phyloP scores from a whole-genome alignment of 2,329 filamentous ascomycete genomes.

The Monosporascus sp. region DNA sequence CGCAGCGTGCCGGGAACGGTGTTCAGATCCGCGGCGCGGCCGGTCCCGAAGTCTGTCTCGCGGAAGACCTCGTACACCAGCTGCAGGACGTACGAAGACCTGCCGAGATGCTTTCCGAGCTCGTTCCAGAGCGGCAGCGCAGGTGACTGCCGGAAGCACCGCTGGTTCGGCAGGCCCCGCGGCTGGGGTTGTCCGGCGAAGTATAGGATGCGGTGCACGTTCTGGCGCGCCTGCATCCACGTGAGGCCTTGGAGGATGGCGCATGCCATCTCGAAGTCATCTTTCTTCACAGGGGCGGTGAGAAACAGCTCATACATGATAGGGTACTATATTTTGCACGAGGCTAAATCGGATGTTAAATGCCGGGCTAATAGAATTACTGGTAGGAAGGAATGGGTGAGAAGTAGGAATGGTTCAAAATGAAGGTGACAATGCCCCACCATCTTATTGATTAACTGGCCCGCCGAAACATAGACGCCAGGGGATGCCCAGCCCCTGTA shows the following conservation, averaged over 20 bases:
- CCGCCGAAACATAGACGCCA: too few species aligned
- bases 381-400: too few species aligned
- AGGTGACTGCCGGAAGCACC: conserved; percentile 8
- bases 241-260: conserved; percentile 53
- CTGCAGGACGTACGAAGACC: conserved; percentile 54
- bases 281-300: conserved; percentile 45
- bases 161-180: conserved; percentile 39
- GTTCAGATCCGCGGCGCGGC: conserved; percentile 34
- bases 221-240: conserved; percentile 48
- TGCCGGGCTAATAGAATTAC: not conserved
- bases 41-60: conserved; percentile 41
- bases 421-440: too few species aligned
- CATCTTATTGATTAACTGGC: too few species aligned
- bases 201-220: conserved; percentile 47
- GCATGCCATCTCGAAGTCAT: conserved; percentile 43
- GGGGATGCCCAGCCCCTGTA: too few species aligned
- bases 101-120: conserved; percentile 47
- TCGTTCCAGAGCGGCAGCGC: conserved; percentile 40
- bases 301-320: conserved; percentile 57
- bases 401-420: too few species aligned
- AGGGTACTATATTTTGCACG: too few species aligned
- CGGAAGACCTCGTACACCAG: conserved; percentile 48
- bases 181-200: conserved; percentile 45
- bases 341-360: not conserved
- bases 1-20: conserved; percentile 42